phyloP scores from a whole-genome alignment of 257 asterid species.

The Scutellaria galericulata region DNA sequence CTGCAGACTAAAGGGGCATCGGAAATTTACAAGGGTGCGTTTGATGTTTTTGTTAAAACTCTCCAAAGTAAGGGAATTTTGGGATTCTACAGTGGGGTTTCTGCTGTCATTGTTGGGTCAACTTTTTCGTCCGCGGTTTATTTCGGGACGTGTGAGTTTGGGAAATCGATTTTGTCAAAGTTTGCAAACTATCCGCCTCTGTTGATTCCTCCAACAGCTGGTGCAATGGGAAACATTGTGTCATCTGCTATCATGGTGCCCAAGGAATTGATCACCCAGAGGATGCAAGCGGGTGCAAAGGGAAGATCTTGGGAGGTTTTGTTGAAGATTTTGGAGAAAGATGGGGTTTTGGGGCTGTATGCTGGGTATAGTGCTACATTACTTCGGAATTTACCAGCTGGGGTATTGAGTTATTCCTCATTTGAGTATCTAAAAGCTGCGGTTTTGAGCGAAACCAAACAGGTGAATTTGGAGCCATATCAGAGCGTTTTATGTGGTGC shows the following conservation, averaged over 20 bases:
- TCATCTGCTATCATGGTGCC: conserved; percentile 99
- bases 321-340: conserved; percentile 80
- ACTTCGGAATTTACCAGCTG: conserved; percentile 94
- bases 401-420: conserved; percentile 91
- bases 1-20: conserved; percentile 98
- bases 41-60: conserved; percentile 85
- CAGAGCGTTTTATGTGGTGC: conserved; percentile 97
- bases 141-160: conserved; percentile 97
- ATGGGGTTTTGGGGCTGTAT: conserved; percentile 85
- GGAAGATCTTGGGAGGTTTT: conserved; percentile 95
- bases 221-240: conserved; percentile 95
- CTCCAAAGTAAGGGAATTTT: conserved; percentile 72
- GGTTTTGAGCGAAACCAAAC: conserved; percentile 56
- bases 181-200: conserved; percentile 59
- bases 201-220: conserved; percentile 95
- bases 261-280: conserved; percentile 86
- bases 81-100: conserved; percentile 90
- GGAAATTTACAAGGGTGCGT: conserved; percentile 72
- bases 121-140: conserved; percentile 96
- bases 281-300: conserved; percentile 97
- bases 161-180: conserved; percentile 80
- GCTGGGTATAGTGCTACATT: conserved; percentile 95
- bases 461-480: conserved; percentile 69
- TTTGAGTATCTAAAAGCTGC: conserved; percentile 94
- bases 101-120: conserved; percentile 94